Conservation (phyloP, 1,139 yeast species). For the Yamadazyma diospyri region DNA sequence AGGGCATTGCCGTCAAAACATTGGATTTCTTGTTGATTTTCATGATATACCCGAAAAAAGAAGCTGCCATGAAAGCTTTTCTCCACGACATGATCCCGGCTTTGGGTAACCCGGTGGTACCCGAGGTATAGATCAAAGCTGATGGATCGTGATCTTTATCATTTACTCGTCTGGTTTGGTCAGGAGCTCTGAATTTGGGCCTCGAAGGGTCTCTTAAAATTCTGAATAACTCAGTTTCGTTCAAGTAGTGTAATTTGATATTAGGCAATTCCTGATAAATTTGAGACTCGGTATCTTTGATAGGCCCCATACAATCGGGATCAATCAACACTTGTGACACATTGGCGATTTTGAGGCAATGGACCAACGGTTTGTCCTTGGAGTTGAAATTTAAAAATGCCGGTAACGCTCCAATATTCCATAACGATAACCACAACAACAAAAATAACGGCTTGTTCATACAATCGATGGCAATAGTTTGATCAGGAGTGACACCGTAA, state of each 20-base stretch:
- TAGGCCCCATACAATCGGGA: slow-evolving; percentile 58
- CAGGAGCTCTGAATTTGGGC: slow-evolving; percentile 53
- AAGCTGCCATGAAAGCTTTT: slow-evolving; percentile 69
- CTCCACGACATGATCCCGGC: slow-evolving; percentile 95
- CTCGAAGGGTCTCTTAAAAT: slow-evolving; percentile 44
- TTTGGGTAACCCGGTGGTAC: slow-evolving; percentile 94
- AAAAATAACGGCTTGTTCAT: slow-evolving; percentile 83
- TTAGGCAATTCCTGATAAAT: slow-evolving; percentile 41
- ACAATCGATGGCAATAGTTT: slow-evolving; percentile 73
- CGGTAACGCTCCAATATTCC: slow-evolving; percentile 91
- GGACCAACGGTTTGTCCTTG: slow-evolving; percentile 69
- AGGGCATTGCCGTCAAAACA: slow-evolving; percentile 90
- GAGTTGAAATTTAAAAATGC: slow-evolving; percentile 84
- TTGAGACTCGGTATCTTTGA: slow-evolving; percentile 49
- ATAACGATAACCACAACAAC: slow-evolving; percentile 76
- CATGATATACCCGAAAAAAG: slow-evolving; percentile 68
- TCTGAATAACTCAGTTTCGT: slow-evolving; percentile 47
- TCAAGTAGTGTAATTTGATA: slow-evolving; percentile 49
- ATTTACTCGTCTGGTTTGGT: slow-evolving; percentile 51
- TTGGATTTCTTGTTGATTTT: slow-evolving; percentile 52
- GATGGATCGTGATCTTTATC: slow-evolving; percentile 63
- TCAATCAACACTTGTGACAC: slow-evolving; percentile 70
- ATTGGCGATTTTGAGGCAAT: slow-evolving; percentile 72
- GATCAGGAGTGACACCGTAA: slow-evolving; percentile 62
- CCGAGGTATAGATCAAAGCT: slow-evolving; percentile 82